A percentile compares a stretch with the other conserved stretches of the same genome.
These are phyloP conservation scores for Tetrapisispora taiwanensis DNA, from an alignment of 805 yeast genomes.

Conservation along the genomic window DNA sequence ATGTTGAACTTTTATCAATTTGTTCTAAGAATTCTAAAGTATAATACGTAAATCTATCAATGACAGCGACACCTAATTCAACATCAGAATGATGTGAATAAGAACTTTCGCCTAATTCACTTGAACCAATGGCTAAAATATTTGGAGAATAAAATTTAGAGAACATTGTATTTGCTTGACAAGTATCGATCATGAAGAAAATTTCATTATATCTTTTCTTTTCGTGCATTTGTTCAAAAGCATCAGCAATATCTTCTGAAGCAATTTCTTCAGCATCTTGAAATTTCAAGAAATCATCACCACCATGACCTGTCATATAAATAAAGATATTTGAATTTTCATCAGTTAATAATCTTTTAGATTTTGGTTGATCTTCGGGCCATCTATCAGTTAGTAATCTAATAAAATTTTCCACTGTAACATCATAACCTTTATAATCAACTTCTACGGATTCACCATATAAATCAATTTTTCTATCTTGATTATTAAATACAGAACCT, in stretches of 20 bases:
- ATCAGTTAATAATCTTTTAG: slow-evolving; percentile 83
- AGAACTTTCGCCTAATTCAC: slow-evolving; percentile 77
- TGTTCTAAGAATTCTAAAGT: slow-evolving; percentile 81
- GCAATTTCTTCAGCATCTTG: slow-evolving; percentile 98
- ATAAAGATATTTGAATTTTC: slow-evolving; percentile 90
- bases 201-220: slow-evolving; percentile 92
- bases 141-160: slow-evolving; percentile 87
- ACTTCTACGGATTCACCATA: slow-evolving; percentile 94
- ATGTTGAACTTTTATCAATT: slow-evolving; percentile 62
- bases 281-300: slow-evolving; percentile 91
- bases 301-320: slow-evolving; percentile 98
- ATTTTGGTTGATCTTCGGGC: slow-evolving; percentile 88
- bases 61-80: slow-evolving; percentile 95
- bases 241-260: slow-evolving; percentile 91
- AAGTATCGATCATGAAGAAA: slow-evolving; percentile 95
- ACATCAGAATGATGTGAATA: slow-evolving; percentile 93
- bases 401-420: slow-evolving; percentile 94
- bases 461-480: slow-evolving; percentile 81
- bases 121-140: slow-evolving; percentile 85
- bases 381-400: slow-evolving; percentile 88
- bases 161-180: slow-evolving; percentile 98
- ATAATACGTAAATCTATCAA: slow-evolving; percentile 90
- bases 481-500: slow-evolving; percentile 90
- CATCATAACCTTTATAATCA: slow-evolving; percentile 95
- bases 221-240: slow-evolving; percentile 94